Conservation (phyloP, 2,329 filamentous ascomycete genomes). For the Aspergillus floridensis region DNA sequence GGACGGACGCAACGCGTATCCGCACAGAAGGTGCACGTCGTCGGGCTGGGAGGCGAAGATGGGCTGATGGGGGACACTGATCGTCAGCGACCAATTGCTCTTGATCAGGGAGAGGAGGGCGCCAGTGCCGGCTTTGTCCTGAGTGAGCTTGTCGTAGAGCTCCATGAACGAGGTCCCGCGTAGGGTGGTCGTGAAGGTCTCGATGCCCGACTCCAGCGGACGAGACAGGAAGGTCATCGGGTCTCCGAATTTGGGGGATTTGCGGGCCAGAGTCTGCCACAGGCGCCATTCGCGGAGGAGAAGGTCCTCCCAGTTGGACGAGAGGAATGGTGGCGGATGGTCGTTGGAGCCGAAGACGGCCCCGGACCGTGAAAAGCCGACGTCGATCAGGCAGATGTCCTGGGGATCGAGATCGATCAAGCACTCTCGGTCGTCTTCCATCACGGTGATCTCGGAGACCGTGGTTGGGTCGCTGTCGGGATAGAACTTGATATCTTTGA, state of each 20-base stretch:
- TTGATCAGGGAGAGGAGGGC: conserved; percentile 38
- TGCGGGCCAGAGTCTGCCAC: conserved; percentile 35
- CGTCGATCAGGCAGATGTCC: conserved; percentile 39
- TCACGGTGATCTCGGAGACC: conserved; percentile 26
- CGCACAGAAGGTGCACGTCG: conserved; percentile 37
- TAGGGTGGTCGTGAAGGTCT: conserved; percentile 41
- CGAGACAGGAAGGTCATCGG: conserved; percentile 25
- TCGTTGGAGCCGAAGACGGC: conserved; percentile 32
- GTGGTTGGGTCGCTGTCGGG: conserved; percentile 22
- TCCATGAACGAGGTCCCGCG: conserved; percentile 28
- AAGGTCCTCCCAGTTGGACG: conserved; percentile 12
- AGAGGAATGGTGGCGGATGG: conserved; percentile 4
- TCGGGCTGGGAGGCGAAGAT: conserved; percentile 39
- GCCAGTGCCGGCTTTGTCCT: conserved; percentile 27
- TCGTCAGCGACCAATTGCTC: conserved; percentile 40
- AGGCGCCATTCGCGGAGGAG: conserved; percentile 36
- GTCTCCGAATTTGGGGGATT: conserved; percentile 31
- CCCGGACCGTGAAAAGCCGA: conserved; percentile 38
- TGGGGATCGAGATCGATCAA: conserved; percentile 24
- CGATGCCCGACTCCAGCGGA: conserved; percentile 33
- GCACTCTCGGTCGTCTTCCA: conserved; percentile 19
- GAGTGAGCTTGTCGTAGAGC: conserved; percentile 23
- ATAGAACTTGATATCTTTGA: conserved; percentile 20
- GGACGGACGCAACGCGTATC: conserved; percentile 38
- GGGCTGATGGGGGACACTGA: conserved; percentile 41